Evolutionary conservation across 192 early-diverging fungal genomes (phyloP), one percentile per base, ranked within the genome.

Genomic region (Entophlyctis helioformis): DNA sequence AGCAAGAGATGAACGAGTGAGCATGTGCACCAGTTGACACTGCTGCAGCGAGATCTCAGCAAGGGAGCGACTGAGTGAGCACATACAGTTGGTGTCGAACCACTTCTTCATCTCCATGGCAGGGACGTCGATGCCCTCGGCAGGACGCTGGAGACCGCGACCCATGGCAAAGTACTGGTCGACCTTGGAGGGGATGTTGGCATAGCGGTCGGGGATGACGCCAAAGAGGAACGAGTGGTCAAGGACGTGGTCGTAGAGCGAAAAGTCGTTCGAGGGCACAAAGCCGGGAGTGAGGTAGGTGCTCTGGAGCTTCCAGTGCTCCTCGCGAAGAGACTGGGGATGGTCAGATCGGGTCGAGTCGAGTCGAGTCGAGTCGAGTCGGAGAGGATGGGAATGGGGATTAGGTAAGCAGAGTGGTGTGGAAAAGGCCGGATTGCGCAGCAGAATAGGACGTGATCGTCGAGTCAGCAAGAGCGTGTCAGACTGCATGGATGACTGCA

Each of bases 51-150:
- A 8, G 26, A 19, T 21, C n/a, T 52, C 12, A 3, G 23, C 28
- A 5, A 28, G 20, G 4, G 10, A 46, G 6, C 36, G 37, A 40
- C 24, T 18, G 39, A 23, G 33, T 3, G 24, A 26, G 5, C 10
- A 39, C 55, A 39, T 44, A 57, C 55, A 98, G 84, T 98, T 98
- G 54, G 94, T 94, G 66, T 96, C 91, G 62, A 96, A 98, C 89
- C 87, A 98, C 72, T 98, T 98, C 78, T 91, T 91, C 94, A 98
- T 98, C 69, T 96, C 91, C 60, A 90, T 82, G 43, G 92, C 88
- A 42, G 85, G 85, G 26, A 98, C 85, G 51, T 96, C 90, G 47
- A 94, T 66, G 53, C 72, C 72, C 20, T 79, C 72, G 21, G 62
- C 75, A 20, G 71, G 39, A 53, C 74, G 63, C 54, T 98, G 94